Evolutionary conservation across 2,329 filamentous ascomycete species (phyloP).

Genomic region (Byssochlamys sp.): DNA sequence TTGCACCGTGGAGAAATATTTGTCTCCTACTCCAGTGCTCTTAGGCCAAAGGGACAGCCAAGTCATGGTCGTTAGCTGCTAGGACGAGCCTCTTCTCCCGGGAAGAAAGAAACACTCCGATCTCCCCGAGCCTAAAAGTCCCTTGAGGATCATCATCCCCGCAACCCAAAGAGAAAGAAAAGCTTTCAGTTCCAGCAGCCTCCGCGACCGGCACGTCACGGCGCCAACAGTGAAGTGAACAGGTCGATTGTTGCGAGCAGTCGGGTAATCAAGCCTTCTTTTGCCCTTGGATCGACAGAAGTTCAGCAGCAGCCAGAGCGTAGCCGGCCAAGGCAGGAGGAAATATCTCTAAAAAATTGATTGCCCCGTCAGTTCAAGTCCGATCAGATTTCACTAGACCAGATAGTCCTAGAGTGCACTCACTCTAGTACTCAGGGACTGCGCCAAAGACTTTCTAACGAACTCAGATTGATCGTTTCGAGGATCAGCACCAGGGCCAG

Average conservation of each 20-base stretch:
- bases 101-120: background rate
- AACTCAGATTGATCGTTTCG: no score
- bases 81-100: background rate
- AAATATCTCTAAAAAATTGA: no score
- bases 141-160: background rate
- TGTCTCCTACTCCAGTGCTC: no score
- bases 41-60: no score
- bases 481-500: background rate
- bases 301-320: background rate
- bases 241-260: background rate
- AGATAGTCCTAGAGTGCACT: no score
- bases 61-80: no score
- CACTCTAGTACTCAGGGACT: no score
- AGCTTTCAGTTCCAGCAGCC: background rate
- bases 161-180: background rate
- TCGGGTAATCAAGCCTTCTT: background rate
- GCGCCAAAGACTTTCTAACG: no score
- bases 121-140: background rate
- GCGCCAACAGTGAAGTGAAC: background rate
- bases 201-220: background rate
- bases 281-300: background rate
- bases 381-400: no score
- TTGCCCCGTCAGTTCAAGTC: no score
- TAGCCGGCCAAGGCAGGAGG: no score
- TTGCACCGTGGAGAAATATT: no score